These are phyloP conservation scores for Wickerhamomyces ciferrii DNA, from an alignment of 805 yeast species.

Conservation along the genomic window DNA sequence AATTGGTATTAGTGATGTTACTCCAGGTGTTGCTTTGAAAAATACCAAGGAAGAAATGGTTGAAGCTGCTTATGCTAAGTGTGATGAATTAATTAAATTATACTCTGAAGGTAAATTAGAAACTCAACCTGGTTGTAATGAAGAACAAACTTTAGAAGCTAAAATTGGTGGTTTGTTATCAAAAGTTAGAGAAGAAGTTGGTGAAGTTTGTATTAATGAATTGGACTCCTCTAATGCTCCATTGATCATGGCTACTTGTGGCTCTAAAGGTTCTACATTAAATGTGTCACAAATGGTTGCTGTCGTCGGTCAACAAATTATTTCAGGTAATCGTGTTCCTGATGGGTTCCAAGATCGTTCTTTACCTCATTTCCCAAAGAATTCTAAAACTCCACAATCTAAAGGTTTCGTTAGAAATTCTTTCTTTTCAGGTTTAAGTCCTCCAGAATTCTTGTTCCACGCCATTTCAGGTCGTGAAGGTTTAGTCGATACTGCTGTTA, in stretches of 20 bases:
- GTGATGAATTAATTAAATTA: slow-evolving; percentile 82
- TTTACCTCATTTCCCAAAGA: slow-evolving; percentile 92
- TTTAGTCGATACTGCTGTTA: slow-evolving; percentile 97
- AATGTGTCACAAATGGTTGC: slow-evolving; percentile 99
- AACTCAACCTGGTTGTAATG: slow-evolving; percentile 98
- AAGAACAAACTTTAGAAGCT: slow-evolving; percentile 96
- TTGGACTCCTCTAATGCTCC: slow-evolving; percentile 91
- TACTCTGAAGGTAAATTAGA: slow-evolving; percentile 85
- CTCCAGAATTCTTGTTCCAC: slow-evolving; percentile 96
- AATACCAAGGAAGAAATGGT: slow-evolving; percentile 82
- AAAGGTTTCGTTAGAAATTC: slow-evolving; percentile 98
- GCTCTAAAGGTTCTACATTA: slow-evolving; percentile 96
- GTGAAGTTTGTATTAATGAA: slow-evolving; percentile 94
- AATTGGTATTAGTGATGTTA: slow-evolving; percentile 95
- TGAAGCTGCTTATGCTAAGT: slow-evolving; percentile 81
- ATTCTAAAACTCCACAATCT: slow-evolving; percentile 94
- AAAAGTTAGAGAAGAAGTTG: slow-evolving; percentile 97
- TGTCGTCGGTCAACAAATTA: slow-evolving; percentile 98
- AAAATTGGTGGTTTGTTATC: slow-evolving; percentile 94
- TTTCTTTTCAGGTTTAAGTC: slow-evolving; percentile 87
- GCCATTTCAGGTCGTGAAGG: slow-evolving; percentile 99
- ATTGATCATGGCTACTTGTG: slow-evolving; percentile 98
- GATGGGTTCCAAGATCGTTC: slow-evolving; percentile 99
- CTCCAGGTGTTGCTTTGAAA: slow-evolving; percentile 80
- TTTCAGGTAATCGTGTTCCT: slow-evolving; percentile 97